phyloP scores from a whole-genome alignment of 129 eudicot species.

The Helianthus annuus region DNA sequence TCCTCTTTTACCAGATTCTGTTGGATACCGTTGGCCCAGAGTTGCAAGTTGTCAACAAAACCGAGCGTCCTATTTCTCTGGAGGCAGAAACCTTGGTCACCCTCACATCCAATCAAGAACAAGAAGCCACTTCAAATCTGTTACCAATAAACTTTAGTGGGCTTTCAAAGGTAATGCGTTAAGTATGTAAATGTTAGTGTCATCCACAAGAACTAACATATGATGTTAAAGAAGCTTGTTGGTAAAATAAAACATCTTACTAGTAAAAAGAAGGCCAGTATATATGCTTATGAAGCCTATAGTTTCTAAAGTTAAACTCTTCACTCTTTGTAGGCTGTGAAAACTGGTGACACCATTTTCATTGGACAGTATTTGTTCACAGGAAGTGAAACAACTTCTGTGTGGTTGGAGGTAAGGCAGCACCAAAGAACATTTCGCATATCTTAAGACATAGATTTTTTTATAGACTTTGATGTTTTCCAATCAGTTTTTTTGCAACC shows the following conservation, averaged over 20 bases:
- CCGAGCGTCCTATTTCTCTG: conserved; percentile 63
- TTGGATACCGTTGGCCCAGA: conserved; percentile 89
- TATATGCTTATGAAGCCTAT: conserved; percentile 1
- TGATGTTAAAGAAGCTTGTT: background rate
- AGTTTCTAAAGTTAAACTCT: conserved; percentile 7
- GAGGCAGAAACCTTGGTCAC: conserved; percentile 54
- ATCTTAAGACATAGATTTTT: background rate
- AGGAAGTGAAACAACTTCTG: conserved; percentile 85
- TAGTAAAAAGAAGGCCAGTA: background rate
- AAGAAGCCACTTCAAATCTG: conserved; percentile 69
- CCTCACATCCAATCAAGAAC: conserved; percentile 65
- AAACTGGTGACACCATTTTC: conserved; percentile 81
- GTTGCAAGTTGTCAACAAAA: conserved; percentile 75
- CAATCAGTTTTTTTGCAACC: background rate
- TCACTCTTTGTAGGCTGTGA: conserved; percentile 64
- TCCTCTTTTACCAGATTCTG: conserved; percentile 57
- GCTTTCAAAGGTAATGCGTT: conserved; percentile 54
- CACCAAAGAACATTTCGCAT: background rate
- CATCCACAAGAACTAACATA: background rate
- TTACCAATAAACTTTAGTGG: conserved; percentile 79
- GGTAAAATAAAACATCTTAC: background rate
- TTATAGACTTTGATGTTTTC: background rate
- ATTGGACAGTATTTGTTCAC: conserved; percentile 87
- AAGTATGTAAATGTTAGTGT: background rate
- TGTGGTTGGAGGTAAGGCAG: conserved; percentile 75